Evolutionary conservation across 2,329 filamentous ascomycete species (phyloP).

Genomic region (Phialophora macrospora): DNA sequence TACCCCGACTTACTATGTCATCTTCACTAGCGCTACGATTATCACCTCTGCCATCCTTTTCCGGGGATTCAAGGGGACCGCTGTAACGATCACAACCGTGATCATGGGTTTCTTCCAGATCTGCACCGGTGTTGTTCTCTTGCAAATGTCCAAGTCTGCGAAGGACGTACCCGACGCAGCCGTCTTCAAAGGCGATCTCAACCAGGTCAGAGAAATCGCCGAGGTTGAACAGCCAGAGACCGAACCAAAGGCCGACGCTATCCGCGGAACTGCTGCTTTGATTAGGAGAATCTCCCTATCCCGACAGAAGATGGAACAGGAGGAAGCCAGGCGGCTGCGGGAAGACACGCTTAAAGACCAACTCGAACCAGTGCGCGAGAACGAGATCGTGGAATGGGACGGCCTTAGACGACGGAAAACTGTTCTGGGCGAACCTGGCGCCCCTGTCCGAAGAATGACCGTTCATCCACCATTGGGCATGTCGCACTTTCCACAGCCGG

Average conservation of each 20-base stretch:
- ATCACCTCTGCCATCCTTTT: conserved; percentile 92
- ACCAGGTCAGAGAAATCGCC: conserved; percentile 93
- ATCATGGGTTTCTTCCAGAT: conserved; percentile 94
- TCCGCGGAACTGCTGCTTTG: conserved; percentile 87
- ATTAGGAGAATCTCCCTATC: conserved; percentile 78
- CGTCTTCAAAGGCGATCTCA: conserved; percentile 88
- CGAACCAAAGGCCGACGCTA: conserved; percentile 94
- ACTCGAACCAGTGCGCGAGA: conserved; percentile 76
- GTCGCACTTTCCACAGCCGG: conserved; percentile 71
- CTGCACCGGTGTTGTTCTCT: conserved; percentile 85
- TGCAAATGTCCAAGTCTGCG: conserved; percentile 96
- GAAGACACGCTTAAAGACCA: conserved; percentile 74
- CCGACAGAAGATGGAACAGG: conserved; percentile 76
- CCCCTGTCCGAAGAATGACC: conserved; percentile 54
- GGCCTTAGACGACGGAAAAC: conserved; percentile 77
- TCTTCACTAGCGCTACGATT: conserved; percentile 95
- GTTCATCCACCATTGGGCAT: conserved; percentile 82
- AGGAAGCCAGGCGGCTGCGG: conserved; percentile 77
- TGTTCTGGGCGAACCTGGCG: conserved; percentile 53
- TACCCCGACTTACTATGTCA: conserved; percentile 97
- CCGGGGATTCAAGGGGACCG: conserved; percentile 87
- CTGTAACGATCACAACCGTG: conserved; percentile 79
- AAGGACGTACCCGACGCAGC: conserved; percentile 95
- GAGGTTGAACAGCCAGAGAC: conserved; percentile 95
- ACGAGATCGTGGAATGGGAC: conserved; percentile 87